Percentiles rank a stretch among this genome's conserved stretches.
Evolutionary conservation across 257 asterid species (phyloP).

Genomic region (Striga asiatica): DNA sequence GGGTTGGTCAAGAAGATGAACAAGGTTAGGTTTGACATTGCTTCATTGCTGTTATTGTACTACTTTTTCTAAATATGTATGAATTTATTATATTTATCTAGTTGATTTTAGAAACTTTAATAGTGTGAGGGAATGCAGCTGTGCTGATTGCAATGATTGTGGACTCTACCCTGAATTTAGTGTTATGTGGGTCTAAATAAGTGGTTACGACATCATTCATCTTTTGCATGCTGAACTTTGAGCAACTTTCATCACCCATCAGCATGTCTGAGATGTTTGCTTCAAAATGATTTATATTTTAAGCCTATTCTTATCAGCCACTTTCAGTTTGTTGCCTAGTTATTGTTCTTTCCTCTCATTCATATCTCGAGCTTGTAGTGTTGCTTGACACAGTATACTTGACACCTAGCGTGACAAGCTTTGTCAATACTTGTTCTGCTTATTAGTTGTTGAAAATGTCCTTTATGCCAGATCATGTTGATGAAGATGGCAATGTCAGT

Average conservation of each 20-base stretch:
- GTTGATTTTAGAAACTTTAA: too few species aligned
- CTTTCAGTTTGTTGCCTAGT: slow-evolving; percentile 8
- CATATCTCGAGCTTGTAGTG: background rate
- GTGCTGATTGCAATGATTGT: background rate
- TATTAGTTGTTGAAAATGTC: background rate
- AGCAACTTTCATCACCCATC: background rate
- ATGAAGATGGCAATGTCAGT: slow-evolving; percentile 30
- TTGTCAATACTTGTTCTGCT: slow-evolving; percentile 8
- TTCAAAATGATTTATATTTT: background rate
- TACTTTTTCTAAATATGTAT: background rate
- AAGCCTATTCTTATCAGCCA: background rate
- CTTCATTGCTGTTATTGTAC: slow-evolving; percentile 7
- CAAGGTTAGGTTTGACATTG: slow-evolving; percentile 38
- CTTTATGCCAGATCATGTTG: slow-evolving; percentile 33
- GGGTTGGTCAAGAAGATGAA: slow-evolving; percentile 79
- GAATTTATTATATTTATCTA: background rate
- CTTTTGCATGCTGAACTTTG: background rate
- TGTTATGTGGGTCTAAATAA: background rate
- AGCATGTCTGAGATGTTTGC: background rate
- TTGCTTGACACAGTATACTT: background rate
- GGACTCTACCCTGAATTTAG: background rate
- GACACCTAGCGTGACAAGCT: background rate
- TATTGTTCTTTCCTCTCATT: background rate
- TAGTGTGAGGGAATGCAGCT: background rate
- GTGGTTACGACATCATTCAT: background rate